These are phyloP conservation scores for Suillus placidus DNA, from an alignment of 768 basidiomycete species.

Conservation along the genomic window DNA sequence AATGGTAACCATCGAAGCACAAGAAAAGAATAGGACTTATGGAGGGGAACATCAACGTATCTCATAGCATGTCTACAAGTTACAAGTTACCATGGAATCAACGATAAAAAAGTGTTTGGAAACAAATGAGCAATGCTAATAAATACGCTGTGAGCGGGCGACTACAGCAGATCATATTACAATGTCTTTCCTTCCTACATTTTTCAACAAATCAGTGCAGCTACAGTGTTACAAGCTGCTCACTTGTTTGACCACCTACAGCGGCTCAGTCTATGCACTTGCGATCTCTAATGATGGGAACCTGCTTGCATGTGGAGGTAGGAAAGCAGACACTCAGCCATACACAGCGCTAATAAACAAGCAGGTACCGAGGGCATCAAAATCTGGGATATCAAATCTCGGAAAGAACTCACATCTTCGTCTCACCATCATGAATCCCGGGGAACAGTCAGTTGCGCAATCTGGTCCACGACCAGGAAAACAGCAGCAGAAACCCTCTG, in stretches of 20 bases:
- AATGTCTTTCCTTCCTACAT: neutral
- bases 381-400: conserved; percentile 8
- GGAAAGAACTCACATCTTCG: conserved; percentile 8
- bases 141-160: conserved; percentile 4
- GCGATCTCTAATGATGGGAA: conserved; percentile 7
- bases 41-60: no score
- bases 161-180: neutral
- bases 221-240: neutral
- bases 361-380: conserved; percentile 9
- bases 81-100: neutral
- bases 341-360: neutral
- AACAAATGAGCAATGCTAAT: neutral
- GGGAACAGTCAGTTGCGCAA: conserved; percentile 9
- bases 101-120: neutral
- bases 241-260: conserved; percentile 5
- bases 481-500: conserved; percentile 5
- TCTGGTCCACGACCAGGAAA: conserved; percentile 11
- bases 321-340: neutral
- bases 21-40: no score
- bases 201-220: neutral
- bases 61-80: no score
- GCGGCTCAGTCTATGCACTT: neutral
- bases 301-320: conserved; percentile 11
- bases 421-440: neutral
- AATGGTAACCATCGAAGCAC: no score